These are phyloP conservation scores for Nitzschia sp. DNA, from an alignment of 108 stramenopile species.

Conservation along the genomic window DNA sequence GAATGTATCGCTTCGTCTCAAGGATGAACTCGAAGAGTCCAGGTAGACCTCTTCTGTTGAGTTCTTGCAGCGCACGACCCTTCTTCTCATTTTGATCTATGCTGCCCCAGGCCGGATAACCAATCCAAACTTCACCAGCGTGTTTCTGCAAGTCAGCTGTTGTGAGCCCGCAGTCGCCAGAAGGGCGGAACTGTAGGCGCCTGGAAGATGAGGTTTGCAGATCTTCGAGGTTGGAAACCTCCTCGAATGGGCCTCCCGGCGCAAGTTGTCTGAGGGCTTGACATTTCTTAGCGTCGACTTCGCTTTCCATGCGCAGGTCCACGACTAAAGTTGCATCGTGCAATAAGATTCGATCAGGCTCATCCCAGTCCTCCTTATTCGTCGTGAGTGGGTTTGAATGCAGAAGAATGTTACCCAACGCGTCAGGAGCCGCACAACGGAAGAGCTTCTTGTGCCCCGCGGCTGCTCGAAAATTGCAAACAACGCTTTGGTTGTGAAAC, in stretches of 20 bases:
- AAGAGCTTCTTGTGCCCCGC: not conserved
- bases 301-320: conserved; percentile 9
- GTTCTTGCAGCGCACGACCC: not conserved
- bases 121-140: not conserved
- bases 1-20: not conserved
- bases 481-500: not conserved
- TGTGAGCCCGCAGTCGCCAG: not conserved
- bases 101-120: not conserved
- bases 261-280: not conserved
- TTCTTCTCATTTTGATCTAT: not conserved
- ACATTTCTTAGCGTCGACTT: not conserved
- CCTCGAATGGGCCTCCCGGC: conserved; percentile 10
- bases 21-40: conserved; percentile 29
- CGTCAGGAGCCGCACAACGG: not conserved
- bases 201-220: not conserved
- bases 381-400: not conserved
- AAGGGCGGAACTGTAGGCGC: conserved; percentile 6
- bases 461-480: not conserved
- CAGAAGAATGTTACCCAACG: not conserved
- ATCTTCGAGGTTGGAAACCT: conserved; percentile 1
- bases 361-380: not conserved
- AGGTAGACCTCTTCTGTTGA: conserved; percentile 22
- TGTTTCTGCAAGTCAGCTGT: not conserved
- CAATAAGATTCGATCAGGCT: not conserved
- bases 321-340: conserved; percentile 3